Evolutionary conservation across 2,329 filamentous ascomycete genomes (phyloP).

Genomic region (Bipolaris oryzae): DNA sequence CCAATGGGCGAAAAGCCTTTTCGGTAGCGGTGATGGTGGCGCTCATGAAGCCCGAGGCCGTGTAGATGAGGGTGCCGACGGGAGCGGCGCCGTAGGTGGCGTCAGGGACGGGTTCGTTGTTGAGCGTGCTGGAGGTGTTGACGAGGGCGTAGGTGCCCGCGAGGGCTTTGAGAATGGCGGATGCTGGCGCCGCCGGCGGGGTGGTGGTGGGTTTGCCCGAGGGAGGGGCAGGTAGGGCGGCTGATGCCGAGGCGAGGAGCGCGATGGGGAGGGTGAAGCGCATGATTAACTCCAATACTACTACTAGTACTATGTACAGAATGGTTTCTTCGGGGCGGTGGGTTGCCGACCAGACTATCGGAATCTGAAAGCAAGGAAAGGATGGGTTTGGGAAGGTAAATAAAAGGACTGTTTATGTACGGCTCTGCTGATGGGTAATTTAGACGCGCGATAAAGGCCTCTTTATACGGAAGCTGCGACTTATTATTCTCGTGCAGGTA

Average conservation of each 20-base stretch:
- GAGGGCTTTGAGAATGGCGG: conserved; percentile 24
- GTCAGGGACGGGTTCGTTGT: conserved; percentile 30
- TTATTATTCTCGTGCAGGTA: no score
- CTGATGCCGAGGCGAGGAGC: conserved; percentile 5
- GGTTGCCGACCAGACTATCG: not conserved
- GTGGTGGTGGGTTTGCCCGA: not conserved
- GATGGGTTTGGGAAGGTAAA: no score
- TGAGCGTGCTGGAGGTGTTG: conserved; percentile 32
- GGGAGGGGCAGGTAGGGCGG: conserved; percentile 1
- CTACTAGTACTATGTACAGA: no score
- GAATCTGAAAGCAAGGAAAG: not conserved
- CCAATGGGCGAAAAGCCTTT: conserved; percentile 24
- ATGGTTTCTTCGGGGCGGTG: no score
- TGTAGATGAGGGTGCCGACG: conserved; percentile 38
- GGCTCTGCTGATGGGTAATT: no score
- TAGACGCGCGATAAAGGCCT: no score
- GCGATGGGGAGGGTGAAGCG: not conserved
- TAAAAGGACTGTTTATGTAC: no score
- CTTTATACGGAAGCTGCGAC: not conserved
- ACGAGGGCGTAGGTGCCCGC: conserved; percentile 34
- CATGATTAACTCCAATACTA: not conserved
- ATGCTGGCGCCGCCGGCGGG: not conserved
- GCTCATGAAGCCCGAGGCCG: conserved; percentile 31
- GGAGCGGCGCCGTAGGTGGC: conserved; percentile 28
- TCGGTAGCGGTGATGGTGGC: conserved; percentile 38